Base-by-base conservation (phyloP, 352 stramenopile species). In the Thraustochytrium sp. region DNA sequence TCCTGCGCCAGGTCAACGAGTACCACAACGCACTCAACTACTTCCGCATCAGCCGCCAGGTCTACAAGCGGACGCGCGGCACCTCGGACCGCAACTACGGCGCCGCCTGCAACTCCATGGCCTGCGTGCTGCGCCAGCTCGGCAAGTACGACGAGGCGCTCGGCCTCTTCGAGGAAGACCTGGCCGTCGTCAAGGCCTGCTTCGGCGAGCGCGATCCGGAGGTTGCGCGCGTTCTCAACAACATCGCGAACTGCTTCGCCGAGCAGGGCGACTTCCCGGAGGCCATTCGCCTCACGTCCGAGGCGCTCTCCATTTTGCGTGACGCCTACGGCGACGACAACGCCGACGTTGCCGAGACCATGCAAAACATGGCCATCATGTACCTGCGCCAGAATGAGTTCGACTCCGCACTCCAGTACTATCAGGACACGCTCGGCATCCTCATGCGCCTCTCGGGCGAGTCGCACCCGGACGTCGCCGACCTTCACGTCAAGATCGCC, bases 281-380 rank as follows among this genome's bases (percentile, higher is more conserved):
- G 26, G 38, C 62, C 2, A 29, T 51, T 4, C 11, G 62, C 9
- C 62, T 75, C 23, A 53, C 36, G 5, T 8, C 16, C 4, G 62
- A 75, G 62, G 62, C 62, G 38, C 62, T 75, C 26, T 8, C 8
- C 38, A 75, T 75, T 54, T 21, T 54, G 18, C 62, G 40, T 9
- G 23, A 51, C 16, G 53, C 21, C 26, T 5, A 31, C 23, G 62
- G 62, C 38, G 62, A 75, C 36, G 21, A 53, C 37, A 8, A 53
- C 44, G 36, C 16, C 16, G 36, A 31, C 16, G 31, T 53, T 8
- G 62, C 40, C n/a, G 44, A 51, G 18, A 75, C 37, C 0, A 11
- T 75, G 62, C 62, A 75, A 38, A 75, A 75, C 44, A 75, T 75
- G 38, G 62, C 62, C 44, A 75, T 75, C 44, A 54, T 75, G 62